These are phyloP conservation scores for Orychophragmus violaceus DNA, from an alignment of 345 rosid species.

Conservation along the genomic window DNA sequence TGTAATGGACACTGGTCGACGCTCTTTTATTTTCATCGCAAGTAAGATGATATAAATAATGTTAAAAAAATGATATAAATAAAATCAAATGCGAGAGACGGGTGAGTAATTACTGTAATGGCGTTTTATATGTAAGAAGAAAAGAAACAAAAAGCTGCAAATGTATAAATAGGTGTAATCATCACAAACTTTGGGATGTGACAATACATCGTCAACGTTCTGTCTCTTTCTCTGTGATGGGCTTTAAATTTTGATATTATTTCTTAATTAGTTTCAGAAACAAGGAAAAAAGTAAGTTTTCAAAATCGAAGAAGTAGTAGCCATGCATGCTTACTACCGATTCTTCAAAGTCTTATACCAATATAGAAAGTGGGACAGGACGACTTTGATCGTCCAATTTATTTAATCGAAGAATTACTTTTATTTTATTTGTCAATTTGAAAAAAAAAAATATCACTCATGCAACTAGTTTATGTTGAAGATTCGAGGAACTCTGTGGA, in stretches of 20 bases:
- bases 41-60: neutral
- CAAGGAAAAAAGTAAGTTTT: neutral
- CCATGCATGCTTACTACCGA: conserved; percentile 14
- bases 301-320: neutral
- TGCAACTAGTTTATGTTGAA: neutral
- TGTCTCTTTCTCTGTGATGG: conserved; percentile 26
- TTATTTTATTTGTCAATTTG: neutral
- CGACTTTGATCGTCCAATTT: conserved; percentile 8
- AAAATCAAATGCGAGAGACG: neutral
- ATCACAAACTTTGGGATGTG: conserved; percentile 52
- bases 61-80: neutral
- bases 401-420: neutral
- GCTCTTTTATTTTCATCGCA: neutral
- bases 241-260: conserved; percentile 2
- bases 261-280: neutral
- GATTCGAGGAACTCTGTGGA: neutral
- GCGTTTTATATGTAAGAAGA: conserved; percentile 19
- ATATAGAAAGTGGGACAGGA: conserved; percentile 27
- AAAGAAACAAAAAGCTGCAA: conserved; percentile 21
- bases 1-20: neutral
- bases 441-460: neutral
- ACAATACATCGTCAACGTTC: conserved; percentile 42
- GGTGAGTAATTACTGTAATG: conserved; percentile 14
- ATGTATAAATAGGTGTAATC: conserved; percentile 37
- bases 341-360: conserved; percentile 22